Evolutionary conservation across 1,284 basidiomycete genomes (phyloP).

Genomic region (Papiliotrema flavescens): DNA sequence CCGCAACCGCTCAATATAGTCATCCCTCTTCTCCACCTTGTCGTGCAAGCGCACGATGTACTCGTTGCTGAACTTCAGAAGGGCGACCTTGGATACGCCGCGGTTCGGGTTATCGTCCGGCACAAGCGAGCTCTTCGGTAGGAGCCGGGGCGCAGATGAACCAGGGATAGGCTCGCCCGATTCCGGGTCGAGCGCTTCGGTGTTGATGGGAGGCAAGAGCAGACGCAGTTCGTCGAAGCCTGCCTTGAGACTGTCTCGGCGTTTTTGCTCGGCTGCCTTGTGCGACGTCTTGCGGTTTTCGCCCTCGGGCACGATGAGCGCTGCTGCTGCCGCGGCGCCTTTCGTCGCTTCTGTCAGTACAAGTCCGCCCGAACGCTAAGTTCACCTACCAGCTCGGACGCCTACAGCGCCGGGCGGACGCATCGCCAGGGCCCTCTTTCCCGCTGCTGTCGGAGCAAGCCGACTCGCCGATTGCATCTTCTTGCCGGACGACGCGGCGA

Average conservation of each 20-base stretch:
- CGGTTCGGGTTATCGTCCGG: slow-evolving; percentile 86
- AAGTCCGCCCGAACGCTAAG: too few species aligned
- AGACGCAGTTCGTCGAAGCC: slow-evolving; percentile 91
- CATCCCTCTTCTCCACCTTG: slow-evolving; percentile 76
- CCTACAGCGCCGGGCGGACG: slow-evolving; percentile 32
- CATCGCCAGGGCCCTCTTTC: slow-evolving; percentile 38
- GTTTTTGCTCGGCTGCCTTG: slow-evolving; percentile 95
- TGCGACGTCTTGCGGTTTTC: slow-evolving; percentile 72
- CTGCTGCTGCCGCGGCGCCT: slow-evolving; percentile 30
- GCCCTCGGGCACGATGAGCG: slow-evolving; percentile 30
- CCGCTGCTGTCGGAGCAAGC: slow-evolving; percentile 11
- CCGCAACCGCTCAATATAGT: slow-evolving; percentile 68
- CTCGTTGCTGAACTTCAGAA: slow-evolving; percentile 85
- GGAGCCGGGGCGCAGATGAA: slow-evolving; percentile 75
- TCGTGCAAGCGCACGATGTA: slow-evolving; percentile 73
- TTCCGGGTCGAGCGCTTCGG: slow-evolving; percentile 65
- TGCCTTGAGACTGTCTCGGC: slow-evolving; percentile 90
- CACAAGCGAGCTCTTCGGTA: slow-evolving; percentile 64
- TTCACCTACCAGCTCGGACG: slow-evolving; percentile 27
- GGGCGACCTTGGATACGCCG: slow-evolving; percentile 89
- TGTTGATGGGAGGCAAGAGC: slow-evolving; percentile 76
- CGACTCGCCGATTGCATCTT: background rate
- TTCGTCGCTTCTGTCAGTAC: slow-evolving; percentile 28
- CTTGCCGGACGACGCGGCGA: slow-evolving; percentile 3
- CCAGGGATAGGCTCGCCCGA: slow-evolving; percentile 69